phyloP scores from a whole-genome alignment of 768 basidiomycete genomes.

The Tylopilus subfusipes region DNA sequence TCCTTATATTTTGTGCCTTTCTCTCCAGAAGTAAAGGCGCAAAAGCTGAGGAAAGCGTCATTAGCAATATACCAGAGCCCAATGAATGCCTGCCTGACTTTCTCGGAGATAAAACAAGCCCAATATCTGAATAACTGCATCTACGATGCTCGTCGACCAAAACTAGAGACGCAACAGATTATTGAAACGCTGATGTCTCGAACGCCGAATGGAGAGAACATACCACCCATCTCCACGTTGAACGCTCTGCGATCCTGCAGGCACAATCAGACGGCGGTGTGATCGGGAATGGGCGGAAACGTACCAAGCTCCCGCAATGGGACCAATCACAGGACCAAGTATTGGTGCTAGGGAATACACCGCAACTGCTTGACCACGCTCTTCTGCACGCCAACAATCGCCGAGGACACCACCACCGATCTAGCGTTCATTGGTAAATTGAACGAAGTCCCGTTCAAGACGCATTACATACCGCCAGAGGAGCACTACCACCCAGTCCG shows the following conservation, averaged over 20 bases:
- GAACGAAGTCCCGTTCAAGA: background rate
- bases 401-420: slow-evolving; percentile 67
- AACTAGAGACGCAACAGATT: slow-evolving; percentile 42
- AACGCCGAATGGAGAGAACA: slow-evolving; percentile 22
- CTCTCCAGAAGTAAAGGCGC: slow-evolving; percentile 38
- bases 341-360: slow-evolving; percentile 64
- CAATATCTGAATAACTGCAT: slow-evolving; percentile 48
- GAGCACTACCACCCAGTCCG: slow-evolving; percentile 71
- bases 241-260: slow-evolving; percentile 49
- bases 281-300: background rate
- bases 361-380: slow-evolving; percentile 61
- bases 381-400: slow-evolving; percentile 59
- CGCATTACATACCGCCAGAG: slow-evolving; percentile 41
- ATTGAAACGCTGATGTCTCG: no score
- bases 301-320: slow-evolving; percentile 58
- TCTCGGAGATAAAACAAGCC: slow-evolving; percentile 60
- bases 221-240: slow-evolving; percentile 74
- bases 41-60: slow-evolving; percentile 21
- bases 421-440: slow-evolving; percentile 12
- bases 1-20: slow-evolving; percentile 48
- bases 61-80: slow-evolving; percentile 6
- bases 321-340: slow-evolving; percentile 62
- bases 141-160: slow-evolving; percentile 62
- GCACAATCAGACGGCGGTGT: background rate
- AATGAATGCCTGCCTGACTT: slow-evolving; percentile 39